Base-by-base conservation (phyloP, 805 yeast species). In the Kazachstania psychrophila region DNA sequence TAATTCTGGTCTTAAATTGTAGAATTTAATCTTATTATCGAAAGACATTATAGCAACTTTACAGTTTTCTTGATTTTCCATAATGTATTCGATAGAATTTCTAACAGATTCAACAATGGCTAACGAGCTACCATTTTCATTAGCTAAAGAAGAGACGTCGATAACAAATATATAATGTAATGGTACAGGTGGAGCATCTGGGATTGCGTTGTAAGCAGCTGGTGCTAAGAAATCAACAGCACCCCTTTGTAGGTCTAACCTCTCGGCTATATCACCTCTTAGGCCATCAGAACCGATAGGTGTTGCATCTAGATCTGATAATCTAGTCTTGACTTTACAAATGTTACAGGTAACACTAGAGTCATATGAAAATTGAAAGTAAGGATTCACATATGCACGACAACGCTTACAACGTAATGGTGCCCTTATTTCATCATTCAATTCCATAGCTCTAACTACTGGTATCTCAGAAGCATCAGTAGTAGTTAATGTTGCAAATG, bases 391-490 rank as follows among this genome's bases (percentile, higher is more conserved):
- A 58, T 87, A 92, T 1, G 95, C 75, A 38, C 96, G 74, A 62
- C 99, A 92, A 43, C 97, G 78, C 46, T 75, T 73, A 61, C 99
- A 92, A 47, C 99, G 73, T 23, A 94, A 79, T 0, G 95, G 17
- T 67, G 61, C 63, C 73, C 72, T 37, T 8, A 42, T 33, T 15
- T 41, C 41, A 28, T 61, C 63, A 73, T 72, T 26, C 3, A 38
- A 37, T 23, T 40, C 38, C 9, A 28, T 19, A 11, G 31, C n/a
- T 4, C 27, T 45, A 7, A 49, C 77, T 4, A 70, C 68, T 0
- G 95, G 94, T 2, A 87, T 72, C 0, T 20, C 25, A 13, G 61
- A 61, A 2, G 72, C 74, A 12, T 70, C 78, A 33, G 66, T 56
- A 6, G 61, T 55, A 23, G 65, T 60, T 10, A 60, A 46, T 10